Evolutionary conservation across 2,329 filamentous ascomycete species (phyloP).

Genomic region (Apiospora malaysiana): DNA sequence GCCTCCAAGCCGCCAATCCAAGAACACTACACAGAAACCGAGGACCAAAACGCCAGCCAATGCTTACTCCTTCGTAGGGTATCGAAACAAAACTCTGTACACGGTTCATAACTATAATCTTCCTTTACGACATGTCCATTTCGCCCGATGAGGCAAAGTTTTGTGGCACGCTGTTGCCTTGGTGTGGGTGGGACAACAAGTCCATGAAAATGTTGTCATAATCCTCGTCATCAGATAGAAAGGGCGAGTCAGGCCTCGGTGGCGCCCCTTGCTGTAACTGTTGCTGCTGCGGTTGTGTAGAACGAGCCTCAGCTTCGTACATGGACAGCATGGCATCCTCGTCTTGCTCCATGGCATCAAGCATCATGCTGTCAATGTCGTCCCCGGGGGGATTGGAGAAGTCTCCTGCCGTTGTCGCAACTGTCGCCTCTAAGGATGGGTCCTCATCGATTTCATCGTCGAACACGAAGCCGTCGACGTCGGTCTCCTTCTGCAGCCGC

Average conservation of each 20-base stretch:
- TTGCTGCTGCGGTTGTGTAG: conserved; percentile 19
- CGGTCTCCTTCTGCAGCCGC: conserved; percentile 45
- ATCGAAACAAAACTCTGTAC: background rate
- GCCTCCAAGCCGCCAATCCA: background rate
- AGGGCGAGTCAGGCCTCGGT: conserved; percentile 41
- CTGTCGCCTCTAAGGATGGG: conserved; percentile 33
- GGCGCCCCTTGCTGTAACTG: conserved; percentile 28
- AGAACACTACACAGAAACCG: background rate
- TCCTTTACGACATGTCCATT: conserved; percentile 53
- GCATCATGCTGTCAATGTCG: conserved; percentile 56
- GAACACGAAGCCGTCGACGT: conserved; percentile 48
- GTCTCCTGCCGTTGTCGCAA: background rate
- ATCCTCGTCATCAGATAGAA: conserved; percentile 61
- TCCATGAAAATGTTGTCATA: conserved; percentile 72
- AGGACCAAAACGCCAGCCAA: conserved; percentile 13
- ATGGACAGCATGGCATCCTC: conserved; percentile 62
- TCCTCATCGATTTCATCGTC: conserved; percentile 59
- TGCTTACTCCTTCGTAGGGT: background rate
- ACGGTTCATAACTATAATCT: background rate
- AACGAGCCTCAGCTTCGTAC: conserved; percentile 42
- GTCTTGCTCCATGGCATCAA: conserved; percentile 60
- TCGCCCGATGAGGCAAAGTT: conserved; percentile 28
- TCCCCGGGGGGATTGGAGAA: conserved; percentile 25
- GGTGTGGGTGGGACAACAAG: conserved; percentile 54
- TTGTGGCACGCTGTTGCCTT: background rate